Evolutionary conservation across 768 basidiomycete species (phyloP), one percentile per base, ranked within the genome.

Genomic region (Pleurotus citrinopileatus): DNA sequence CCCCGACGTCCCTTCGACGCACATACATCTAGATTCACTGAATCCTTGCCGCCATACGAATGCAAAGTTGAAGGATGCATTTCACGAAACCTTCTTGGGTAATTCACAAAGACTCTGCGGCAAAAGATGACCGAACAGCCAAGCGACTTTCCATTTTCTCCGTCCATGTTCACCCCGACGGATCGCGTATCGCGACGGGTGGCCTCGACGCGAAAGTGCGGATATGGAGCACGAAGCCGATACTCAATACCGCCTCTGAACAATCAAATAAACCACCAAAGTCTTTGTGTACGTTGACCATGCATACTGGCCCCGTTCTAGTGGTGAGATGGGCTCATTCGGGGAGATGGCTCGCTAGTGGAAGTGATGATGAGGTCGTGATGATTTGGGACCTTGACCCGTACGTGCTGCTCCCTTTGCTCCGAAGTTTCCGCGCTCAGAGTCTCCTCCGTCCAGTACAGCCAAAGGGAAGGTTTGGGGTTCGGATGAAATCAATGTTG

Each of bases 361-460:
- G 97, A 19, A 93, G 94, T 59, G 97, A 99, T 68, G 97, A 98
- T 65, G 84, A 87, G 65, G 89, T 95, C 59, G 85, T 97, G 26
- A 91, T 98, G 87, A 85, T 98, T 29, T 99, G 95, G 97, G 93
- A 94, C 65, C 80, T 94, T 44, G 94, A 97, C 70, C 93, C 91
- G 94, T 97, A 66, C 74, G 94, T 83, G 20, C 44, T 52, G 54
- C 51, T 62, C 22, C 47, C 13, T 27, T n/a, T 52, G 37, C 37
- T 51, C n/a, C n/a, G n/a, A n/a, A n/a, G n/a, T n/a, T n/a, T n/a
- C n/a, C n/a, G n/a, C n/a, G 12, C 19, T 45, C 34, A 43, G 23
- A 48, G 48, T 53, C 53, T 52, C 42, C 10, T 51, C 44, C 32
- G 54, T 29, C 55, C 63, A 94, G 91, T 22, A 79, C 78, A 52